These are phyloP conservation scores for Neospermospora avenae DNA, from an alignment of 2,329 filamentous ascomycete genomes.

Conservation along the genomic window DNA sequence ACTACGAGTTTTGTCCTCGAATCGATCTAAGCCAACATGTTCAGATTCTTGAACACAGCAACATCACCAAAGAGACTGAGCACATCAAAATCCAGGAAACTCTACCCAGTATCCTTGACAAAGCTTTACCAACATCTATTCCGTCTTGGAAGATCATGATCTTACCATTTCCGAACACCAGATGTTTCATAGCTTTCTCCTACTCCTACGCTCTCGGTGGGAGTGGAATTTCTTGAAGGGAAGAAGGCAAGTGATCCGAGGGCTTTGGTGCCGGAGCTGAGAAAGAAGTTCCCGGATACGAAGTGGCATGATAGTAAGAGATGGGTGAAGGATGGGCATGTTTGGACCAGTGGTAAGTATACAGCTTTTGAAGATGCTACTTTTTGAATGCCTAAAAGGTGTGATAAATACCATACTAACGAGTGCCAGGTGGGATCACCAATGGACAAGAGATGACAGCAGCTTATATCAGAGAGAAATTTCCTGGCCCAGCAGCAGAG, in stretches of 20 bases:
- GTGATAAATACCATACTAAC: conserved; percentile 6
- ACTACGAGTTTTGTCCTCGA: background rate
- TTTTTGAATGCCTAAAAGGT: background rate
- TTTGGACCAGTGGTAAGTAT: conserved; percentile 49
- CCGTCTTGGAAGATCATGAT: conserved; percentile 2
- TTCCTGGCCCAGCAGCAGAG: conserved; percentile 44
- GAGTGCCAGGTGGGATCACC: conserved; percentile 43
- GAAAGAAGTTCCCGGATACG: conserved; percentile 38
- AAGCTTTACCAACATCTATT: background rate
- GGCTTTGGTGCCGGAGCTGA: conserved; percentile 38
- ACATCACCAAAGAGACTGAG: background rate
- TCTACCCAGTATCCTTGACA: background rate
- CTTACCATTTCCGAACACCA: background rate
- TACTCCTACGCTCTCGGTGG: background rate
- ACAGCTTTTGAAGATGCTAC: conserved; percentile 25
- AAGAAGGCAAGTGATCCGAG: conserved; percentile 47
- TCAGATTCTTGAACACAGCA: background rate
- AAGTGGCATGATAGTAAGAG: conserved; percentile 46
- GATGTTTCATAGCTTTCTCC: conserved; percentile 1
- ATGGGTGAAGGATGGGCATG: conserved; percentile 51
- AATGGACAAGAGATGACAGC: conserved; percentile 55
- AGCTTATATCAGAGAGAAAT: conserved; percentile 46
- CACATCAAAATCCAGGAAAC: background rate
- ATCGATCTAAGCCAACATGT: background rate
- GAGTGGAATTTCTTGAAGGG: conserved; percentile 47